These are phyloP conservation scores for Heteromeles arbutifolia DNA, from an alignment of 306 rosid species.

Conservation along the genomic window DNA sequence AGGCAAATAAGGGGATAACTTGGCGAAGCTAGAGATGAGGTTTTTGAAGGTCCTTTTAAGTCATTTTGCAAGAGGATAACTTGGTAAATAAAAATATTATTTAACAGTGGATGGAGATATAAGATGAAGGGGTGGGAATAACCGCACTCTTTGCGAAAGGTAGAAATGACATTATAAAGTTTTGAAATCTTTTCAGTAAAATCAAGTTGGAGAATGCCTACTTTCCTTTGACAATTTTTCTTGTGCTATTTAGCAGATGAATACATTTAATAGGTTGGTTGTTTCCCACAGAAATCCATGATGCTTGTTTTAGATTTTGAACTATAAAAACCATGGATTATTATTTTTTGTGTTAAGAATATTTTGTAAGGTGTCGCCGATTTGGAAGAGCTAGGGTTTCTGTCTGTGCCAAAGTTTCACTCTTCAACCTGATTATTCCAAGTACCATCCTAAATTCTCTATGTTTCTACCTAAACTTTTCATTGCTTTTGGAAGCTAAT, in stretches of 20 bases:
- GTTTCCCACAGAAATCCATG: background rate
- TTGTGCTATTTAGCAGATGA: background rate
- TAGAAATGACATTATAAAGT: background rate
- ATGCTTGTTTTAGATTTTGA: background rate
- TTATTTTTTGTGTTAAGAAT: background rate
- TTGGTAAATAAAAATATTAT: no score
- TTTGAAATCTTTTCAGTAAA: background rate
- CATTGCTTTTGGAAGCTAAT: slow-evolving; percentile 1
- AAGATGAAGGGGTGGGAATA: no score
- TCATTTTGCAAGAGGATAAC: no score
- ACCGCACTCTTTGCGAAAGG: no score
- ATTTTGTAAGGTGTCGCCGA: background rate
- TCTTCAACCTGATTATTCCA: background rate
- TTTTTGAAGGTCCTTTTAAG: no score
- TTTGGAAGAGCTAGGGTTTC: background rate
- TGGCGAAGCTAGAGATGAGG: no score
- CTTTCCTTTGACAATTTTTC: background rate
- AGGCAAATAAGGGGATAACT: no score
- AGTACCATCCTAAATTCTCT: background rate
- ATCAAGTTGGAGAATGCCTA: background rate
- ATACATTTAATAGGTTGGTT: background rate
- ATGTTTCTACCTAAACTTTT: background rate
- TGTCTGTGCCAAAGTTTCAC: background rate
- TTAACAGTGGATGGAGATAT: no score
- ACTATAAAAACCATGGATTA: background rate